A percentile compares a stretch with the other conserved stretches of the same genome.
These are phyloP conservation scores for Acanthamoeba lenticulata DNA, from an alignment of 208 protist genomes.

Conservation along the genomic window DNA sequence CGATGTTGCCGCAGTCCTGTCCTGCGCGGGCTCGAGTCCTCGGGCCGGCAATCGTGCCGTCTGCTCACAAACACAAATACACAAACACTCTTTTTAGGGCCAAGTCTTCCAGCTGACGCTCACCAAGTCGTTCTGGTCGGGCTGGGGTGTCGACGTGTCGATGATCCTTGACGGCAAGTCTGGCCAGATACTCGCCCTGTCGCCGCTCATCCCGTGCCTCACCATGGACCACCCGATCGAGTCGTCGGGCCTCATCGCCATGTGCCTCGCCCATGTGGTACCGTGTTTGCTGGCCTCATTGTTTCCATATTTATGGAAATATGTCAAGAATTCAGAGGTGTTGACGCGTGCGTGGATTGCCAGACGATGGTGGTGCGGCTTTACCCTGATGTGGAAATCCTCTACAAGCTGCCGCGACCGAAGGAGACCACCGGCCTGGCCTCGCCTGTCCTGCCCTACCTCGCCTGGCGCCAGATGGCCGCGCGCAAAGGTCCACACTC, in stretches of 20 bases:
- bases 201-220: conserved; percentile 33
- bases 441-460: conserved; percentile 1
- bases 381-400: background rate
- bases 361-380: conserved; percentile 64
- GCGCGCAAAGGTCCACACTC: background rate
- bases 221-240: conserved; percentile 50
- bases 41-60: background rate
- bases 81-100: background rate
- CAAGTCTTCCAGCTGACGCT: conserved; percentile 50
- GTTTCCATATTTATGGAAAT: too few relatives aligned
- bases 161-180: conserved; percentile 57
- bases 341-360: too few relatives aligned
- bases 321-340: too few relatives aligned
- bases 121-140: conserved; percentile 38
- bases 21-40: background rate
- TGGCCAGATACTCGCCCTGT: conserved; percentile 14
- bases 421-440: background rate
- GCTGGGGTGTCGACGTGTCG: background rate
- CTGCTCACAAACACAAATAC: background rate
- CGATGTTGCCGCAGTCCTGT: background rate
- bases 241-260: background rate
- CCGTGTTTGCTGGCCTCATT: too few relatives aligned
- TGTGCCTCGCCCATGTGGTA: conserved; percentile 29
- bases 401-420: conserved; percentile 47
- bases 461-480: conserved; percentile 57